Evolutionary conservation across 2,329 filamentous ascomycete species (phyloP).

Genomic region (Pestalotiopsis sp.): DNA sequence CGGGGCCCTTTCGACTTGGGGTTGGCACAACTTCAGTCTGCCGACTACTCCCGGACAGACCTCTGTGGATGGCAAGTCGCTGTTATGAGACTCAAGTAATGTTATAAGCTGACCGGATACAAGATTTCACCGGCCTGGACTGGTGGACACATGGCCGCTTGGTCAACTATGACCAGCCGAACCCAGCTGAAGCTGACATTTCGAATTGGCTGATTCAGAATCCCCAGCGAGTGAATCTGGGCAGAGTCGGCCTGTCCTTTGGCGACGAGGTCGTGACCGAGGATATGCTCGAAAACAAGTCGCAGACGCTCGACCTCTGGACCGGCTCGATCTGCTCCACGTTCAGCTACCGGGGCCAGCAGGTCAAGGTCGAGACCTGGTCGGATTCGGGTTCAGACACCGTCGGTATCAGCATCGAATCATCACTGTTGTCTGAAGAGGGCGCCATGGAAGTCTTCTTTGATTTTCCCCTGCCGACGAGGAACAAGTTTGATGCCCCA

Average conservation of each 20-base stretch:
- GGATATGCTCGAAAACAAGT: constrained; percentile 39
- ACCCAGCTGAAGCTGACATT: constrained; percentile 42
- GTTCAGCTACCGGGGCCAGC: constrained; percentile 42
- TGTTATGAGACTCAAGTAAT: neutral
- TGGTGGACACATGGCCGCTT: constrained; percentile 47
- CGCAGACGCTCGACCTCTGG: constrained; percentile 52
- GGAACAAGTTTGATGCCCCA: constrained; percentile 57
- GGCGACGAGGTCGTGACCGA: constrained; percentile 41
- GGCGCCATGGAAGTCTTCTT: constrained; percentile 48
- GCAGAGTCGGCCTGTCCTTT: constrained; percentile 50
- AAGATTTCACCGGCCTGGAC: constrained; percentile 44
- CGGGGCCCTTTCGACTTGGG: constrained; percentile 50
- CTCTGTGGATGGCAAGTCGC: constrained; percentile 33
- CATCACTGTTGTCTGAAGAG: constrained; percentile 39
- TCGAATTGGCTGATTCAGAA: constrained; percentile 49
- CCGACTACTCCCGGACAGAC: constrained; percentile 43
- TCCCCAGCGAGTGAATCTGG: constrained; percentile 55
- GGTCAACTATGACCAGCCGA: constrained; percentile 45
- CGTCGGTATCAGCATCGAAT: constrained; percentile 45
- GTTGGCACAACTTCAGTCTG: constrained; percentile 52
- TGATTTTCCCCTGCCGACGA: constrained; percentile 53
- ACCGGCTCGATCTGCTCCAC: constrained; percentile 45
- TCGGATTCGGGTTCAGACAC: constrained; percentile 49
- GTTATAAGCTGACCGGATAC: constrained; percentile 13
- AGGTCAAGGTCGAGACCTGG: constrained; percentile 46